phyloP scores from a whole-genome alignment of 495 filamentous ascomycete species.

The Annulohypoxylon bovei region DNA sequence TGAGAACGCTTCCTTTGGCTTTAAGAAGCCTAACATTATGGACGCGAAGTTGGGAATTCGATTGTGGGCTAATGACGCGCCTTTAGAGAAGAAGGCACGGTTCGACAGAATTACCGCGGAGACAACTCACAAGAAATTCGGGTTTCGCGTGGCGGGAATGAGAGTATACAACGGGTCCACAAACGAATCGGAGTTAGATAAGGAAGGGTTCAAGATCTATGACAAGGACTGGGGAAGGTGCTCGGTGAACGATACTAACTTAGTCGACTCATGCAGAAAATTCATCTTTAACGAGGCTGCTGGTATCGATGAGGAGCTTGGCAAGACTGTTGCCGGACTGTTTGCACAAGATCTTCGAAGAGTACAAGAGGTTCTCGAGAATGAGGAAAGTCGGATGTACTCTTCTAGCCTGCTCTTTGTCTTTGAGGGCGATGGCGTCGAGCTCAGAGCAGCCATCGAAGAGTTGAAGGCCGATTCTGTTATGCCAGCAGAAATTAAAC shows the following conservation, averaged over 20 bases:
- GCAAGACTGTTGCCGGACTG: slow-evolving; percentile 66
- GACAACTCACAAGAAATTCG: slow-evolving; percentile 83
- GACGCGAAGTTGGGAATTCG: slow-evolving; percentile 90
- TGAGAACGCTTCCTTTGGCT: slow-evolving; percentile 85
- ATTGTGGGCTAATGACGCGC: slow-evolving; percentile 87
- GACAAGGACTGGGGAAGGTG: slow-evolving; percentile 87
- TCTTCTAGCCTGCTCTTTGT: slow-evolving; percentile 89
- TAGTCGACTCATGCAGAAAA: slow-evolving; percentile 76
- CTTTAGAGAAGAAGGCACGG: slow-evolving; percentile 75
- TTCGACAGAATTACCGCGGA: slow-evolving; percentile 81
- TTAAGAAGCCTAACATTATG: slow-evolving; percentile 87
- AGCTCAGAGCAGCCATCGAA: slow-evolving; percentile 72
- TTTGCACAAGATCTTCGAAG: slow-evolving; percentile 73
- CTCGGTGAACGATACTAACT: slow-evolving; percentile 72
- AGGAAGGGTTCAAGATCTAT: slow-evolving; percentile 73
- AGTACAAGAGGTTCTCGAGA: slow-evolving; percentile 72
- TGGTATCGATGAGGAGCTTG: slow-evolving; percentile 64
- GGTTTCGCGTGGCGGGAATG: slow-evolving; percentile 94
- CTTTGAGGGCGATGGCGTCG: slow-evolving; percentile 85
- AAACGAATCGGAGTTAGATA: slow-evolving; percentile 56
- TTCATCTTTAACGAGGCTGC: slow-evolving; percentile 75
- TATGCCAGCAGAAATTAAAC: slow-evolving; percentile 47
- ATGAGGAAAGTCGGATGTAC: slow-evolving; percentile 91
- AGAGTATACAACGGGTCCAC: slow-evolving; percentile 79
- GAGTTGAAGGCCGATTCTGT: slow-evolving; percentile 60